Base-by-base conservation (phyloP, 2,329 filamentous ascomycete species). In the Hypomyces rosellus region DNA sequence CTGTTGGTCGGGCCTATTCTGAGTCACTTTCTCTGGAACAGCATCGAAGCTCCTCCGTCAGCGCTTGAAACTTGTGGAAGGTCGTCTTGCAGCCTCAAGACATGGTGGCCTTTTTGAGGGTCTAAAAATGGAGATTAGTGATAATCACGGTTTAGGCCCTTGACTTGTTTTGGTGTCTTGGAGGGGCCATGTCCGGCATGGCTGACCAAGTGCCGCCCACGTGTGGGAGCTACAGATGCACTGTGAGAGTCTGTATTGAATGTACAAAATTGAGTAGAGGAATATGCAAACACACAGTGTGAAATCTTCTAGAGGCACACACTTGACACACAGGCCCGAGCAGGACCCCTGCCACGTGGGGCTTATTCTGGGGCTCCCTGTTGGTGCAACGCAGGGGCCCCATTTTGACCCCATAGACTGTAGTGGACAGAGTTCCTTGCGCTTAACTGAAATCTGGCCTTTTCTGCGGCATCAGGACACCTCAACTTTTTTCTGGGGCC, bases 361-460 rank as follows among this genome's bases (percentile, higher is more conserved):
- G 61, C 61, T 34, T 22, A 44, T 16, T 39, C 46, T 39, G 48
- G 51, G 53, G 51, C 43, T 46, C 45, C 39, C 50, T 51, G 44
- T 44, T 47, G 48, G 48, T 45, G 41, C 41, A 33, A 11, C 40
- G 42, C 47, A 50, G 39, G 49, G 44, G 48, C 46, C 47, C 45
- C 48, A 45, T 34, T 45, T 44, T 36, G 40, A 51, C 44, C 45
- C 16, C 25, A 30, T 30, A 30, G 25, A 3, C 16, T 41, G 1
- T 41, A 16, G 38, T 41, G 38, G 11, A 41, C 20, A 2, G 37
- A 40, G 37, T 9, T 40, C 9, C 15, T 41, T 5, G 16, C 38
- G 15, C 38, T 20, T 52, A 63, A 58, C 63, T 72, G 71, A 71
- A 73, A 75, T 74, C 70, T 75, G 72, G 73, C 72, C 72, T 75